A percentile compares a stretch with the other conserved stretches of the same genome.
phyloP scores from a whole-genome alignment of 331 rosid genomes.

The Pyrus hybrid region DNA sequence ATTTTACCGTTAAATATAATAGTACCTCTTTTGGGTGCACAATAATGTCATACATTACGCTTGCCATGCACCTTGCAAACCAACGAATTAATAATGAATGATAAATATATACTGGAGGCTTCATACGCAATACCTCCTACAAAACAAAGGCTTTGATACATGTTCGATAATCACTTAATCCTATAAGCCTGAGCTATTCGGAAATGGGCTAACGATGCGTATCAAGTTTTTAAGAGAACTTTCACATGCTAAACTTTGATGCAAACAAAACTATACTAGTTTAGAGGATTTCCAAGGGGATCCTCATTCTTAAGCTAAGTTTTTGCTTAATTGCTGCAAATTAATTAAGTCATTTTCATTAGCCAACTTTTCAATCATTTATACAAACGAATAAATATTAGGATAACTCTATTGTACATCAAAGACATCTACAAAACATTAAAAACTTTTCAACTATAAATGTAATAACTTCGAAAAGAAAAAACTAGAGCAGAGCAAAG shows the following conservation, averaged over 20 bases:
- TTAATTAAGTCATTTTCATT: too few species aligned
- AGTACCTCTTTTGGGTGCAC: background rate
- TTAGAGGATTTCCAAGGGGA: background rate
- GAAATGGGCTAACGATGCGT: background rate
- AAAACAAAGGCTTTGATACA: background rate
- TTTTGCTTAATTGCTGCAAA: too few species aligned
- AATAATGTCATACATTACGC: too few species aligned
- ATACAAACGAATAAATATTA: too few species aligned
- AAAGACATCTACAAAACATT: too few species aligned
- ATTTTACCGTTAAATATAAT: too few species aligned
- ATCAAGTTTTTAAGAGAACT: background rate
- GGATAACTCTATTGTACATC: too few species aligned
- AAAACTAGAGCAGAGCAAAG: background rate
- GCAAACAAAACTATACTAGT: background rate
- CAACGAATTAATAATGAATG: background rate
- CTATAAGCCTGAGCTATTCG: background rate
- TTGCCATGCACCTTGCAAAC: background rate
- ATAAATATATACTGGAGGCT: background rate
- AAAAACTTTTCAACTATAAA: too few species aligned
- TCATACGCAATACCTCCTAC: background rate
- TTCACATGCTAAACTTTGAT: background rate
- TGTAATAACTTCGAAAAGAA: background rate
- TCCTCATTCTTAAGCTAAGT: too few species aligned
- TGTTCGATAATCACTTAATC: background rate
- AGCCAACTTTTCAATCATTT: too few species aligned